phyloP scores from a whole-genome alignment of 2,329 filamentous ascomycete genomes.

The Leptographium procerum region DNA sequence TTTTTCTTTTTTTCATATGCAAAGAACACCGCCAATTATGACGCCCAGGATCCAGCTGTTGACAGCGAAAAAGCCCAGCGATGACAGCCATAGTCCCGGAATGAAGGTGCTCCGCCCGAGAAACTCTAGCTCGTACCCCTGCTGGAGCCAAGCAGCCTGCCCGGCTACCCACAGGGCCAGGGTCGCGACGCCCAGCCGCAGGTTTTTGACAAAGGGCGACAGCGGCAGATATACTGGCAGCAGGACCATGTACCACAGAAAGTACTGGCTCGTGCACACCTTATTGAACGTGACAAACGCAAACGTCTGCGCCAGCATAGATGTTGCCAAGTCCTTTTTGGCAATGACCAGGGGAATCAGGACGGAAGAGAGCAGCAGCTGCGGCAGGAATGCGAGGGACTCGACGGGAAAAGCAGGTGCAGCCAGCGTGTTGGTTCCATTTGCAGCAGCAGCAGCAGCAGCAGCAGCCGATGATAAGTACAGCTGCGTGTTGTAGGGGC shows the following conservation, averaged over 20 bases:
- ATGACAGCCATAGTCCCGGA: slow-evolving; percentile 68
- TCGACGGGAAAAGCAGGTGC: slow-evolving; percentile 43
- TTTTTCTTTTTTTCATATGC: too few relatives aligned
- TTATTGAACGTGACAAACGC: slow-evolving; percentile 98
- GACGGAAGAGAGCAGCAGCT: slow-evolving; percentile 68
- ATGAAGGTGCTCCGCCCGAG: slow-evolving; percentile 73
- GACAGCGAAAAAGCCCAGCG: slow-evolving; percentile 67
- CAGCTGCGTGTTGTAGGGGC: slow-evolving; percentile 83
- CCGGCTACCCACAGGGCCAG: slow-evolving; percentile 61
- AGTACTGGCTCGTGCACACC: slow-evolving; percentile 98
- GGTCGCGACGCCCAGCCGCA: slow-evolving; percentile 51
- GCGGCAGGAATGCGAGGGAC: slow-evolving; percentile 78
- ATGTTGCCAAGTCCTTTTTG: slow-evolving; percentile 67
- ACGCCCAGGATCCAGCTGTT: slow-evolving; percentile 83
- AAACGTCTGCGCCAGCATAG: slow-evolving; percentile 92
- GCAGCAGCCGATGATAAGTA: slow-evolving; percentile 67
- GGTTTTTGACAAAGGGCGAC: slow-evolving; percentile 58
- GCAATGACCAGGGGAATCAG: slow-evolving; percentile 60
- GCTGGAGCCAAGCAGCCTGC: slow-evolving; percentile 67
- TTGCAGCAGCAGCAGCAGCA: slow-evolving; percentile 18
- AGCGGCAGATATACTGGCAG: slow-evolving; percentile 79
- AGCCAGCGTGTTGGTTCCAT: neutral
- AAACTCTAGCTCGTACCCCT: slow-evolving; percentile 67
- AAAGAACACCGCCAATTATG: slow-evolving; percentile 54
- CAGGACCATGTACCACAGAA: slow-evolving; percentile 95